Evolutionary conservation across 1,284 basidiomycete species (phyloP), one percentile per base, ranked within the genome.

Genomic region (Marasmius tenuissimus): DNA sequence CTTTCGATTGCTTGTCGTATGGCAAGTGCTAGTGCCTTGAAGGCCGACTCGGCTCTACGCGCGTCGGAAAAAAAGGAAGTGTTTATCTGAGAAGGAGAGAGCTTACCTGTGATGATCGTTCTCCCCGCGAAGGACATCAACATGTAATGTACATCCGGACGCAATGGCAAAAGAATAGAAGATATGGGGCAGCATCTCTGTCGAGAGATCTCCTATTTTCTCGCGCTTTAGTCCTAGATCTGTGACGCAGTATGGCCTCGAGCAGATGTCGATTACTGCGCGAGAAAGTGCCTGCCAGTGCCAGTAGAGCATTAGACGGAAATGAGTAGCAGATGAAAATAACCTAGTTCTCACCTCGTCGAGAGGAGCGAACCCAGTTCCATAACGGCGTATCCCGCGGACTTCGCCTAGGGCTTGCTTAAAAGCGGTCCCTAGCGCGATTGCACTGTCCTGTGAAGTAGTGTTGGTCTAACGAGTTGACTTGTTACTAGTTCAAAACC

Each of bases 251-350:
- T 92, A 98, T 2, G 97, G 96, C 51, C 97, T 87, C 55, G 95
- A 95, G 71, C 97, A 99, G 66, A 99, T 98, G 76, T 99, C 97
- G 64, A 99, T 94, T 38, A 99, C 97, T 10, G 94, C 96, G 67
- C 97, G 84, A 3, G 95, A 93, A 53, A 99, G 85, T 0, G 96
- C 93, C 95, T 97, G 68, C 10, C 20, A 48, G 59, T n/a, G 34
- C 35, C 45, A 59, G 59, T 52, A 62, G 40, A 40, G 47, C 49
- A 60, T 11, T 60, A 63, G 49, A 63, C 47, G 49, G 37, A 50
- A 35, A 57, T 49, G 22, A 48, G 40, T 27, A 27, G 35, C 33
- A 55, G 54, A 48, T 49, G 50, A 61, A 57, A 58, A 38, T 40
- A 39, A 51, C 5, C 53, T 34, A 59, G 7, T 57, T 72, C 82